phyloP scores from a whole-genome alignment of 208 protist genomes.

The Plasmodiophora brassicae region DNA sequence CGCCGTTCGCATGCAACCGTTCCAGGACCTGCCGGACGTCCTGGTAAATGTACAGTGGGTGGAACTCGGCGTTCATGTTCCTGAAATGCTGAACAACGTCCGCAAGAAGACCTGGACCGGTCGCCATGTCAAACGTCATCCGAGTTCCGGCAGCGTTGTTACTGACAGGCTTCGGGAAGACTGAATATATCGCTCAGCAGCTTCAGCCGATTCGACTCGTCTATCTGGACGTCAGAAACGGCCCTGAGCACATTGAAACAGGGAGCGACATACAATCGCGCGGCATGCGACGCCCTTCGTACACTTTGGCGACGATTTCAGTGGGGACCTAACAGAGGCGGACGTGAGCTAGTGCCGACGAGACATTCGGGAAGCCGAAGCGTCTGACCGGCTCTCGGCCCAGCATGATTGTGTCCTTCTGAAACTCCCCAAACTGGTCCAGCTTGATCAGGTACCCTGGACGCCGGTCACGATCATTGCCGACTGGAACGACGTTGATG shows the following conservation, averaged over 20 bases:
- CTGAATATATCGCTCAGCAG: slow-evolving; percentile 4
- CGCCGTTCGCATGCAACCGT: background rate
- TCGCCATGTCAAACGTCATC: background rate
- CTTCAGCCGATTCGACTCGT: background rate
- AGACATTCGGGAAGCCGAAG: background rate
- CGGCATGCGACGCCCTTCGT: background rate
- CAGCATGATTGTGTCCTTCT: slow-evolving; percentile 7
- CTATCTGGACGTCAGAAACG: background rate
- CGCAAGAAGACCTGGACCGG: background rate
- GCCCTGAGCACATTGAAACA: background rate
- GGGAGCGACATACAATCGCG: background rate
- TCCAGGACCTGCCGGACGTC: background rate
- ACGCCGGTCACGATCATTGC: background rate
- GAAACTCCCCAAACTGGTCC: slow-evolving; percentile 12
- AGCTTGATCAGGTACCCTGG: slow-evolving; percentile 8
- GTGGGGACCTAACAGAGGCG: background rate
- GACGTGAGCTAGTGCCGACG: background rate
- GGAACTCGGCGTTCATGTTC: background rate
- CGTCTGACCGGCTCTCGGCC: background rate
- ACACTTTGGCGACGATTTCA: background rate
- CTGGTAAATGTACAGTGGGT: slow-evolving; percentile 30
- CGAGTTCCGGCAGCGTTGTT: background rate
- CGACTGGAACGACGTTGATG: background rate
- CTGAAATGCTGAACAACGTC: slow-evolving; percentile 10
- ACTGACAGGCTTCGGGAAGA: background rate